Evolutionary conservation across 306 rosid species (phyloP), one percentile per base, ranked within the genome.

Genomic region (Begonia loranthoides): DNA sequence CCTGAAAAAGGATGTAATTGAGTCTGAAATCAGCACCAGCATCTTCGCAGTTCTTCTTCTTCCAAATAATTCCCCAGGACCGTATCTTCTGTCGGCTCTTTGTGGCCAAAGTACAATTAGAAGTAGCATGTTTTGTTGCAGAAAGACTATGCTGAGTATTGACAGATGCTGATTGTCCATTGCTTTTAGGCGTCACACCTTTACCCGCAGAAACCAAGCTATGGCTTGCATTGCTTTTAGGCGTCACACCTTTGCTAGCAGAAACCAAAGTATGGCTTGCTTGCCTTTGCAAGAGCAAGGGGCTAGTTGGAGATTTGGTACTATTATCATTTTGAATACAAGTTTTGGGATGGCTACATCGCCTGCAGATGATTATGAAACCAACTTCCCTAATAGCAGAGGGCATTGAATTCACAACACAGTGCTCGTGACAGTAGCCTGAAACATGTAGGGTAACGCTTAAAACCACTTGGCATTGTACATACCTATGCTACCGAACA

Each of bases 11-110:
- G 71, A 92, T 69, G 73, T 76, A 76, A 51, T 73, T 83, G n/a
- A 33, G 71, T 87, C 69, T 59, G 76, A 92, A 86, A 66, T 72
- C 64, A 38, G 55, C 33, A 52, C 69, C 83, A 8, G 68, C 46
- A 46, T 78, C 83, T 13, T 58, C 77, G 43, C 11, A 36, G 12
- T n/a, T 72, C 80, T 71, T 89, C 82, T 74, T 86, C 61, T 68
- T 83, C 99, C 96, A 86, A 63, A 83, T 80, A 61, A 92, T 41
- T 44, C 99, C 99, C 99, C 95, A 86, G 49, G 84, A 79, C 67
- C 73, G 61, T 44, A 36, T 56, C 73, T 61, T 75, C 28, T 63
- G 79, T 11, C 61, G 78, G 52, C 46, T 75, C 71, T 68, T 82
- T 15, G 66, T 39, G 49, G 80, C 69, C 9, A 41, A 45, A 63